phyloP scores from a whole-genome alignment of 75 land plant species.

The Pseudotsuga menziesii region DNA sequence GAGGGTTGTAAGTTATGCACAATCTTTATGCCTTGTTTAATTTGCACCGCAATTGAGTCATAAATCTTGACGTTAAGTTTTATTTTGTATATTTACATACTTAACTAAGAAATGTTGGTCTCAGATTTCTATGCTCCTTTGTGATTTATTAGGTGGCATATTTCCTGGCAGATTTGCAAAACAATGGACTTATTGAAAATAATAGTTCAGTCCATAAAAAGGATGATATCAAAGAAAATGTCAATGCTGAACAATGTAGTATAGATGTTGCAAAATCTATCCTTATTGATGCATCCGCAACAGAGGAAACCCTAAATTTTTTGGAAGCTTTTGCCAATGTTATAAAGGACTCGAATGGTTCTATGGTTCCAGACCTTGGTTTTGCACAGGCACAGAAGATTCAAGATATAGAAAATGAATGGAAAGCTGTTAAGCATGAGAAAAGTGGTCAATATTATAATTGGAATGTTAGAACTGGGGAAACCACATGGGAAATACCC shows the following conservation, averaged over 20 bases:
- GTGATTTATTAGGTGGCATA: slow-evolving; percentile 28
- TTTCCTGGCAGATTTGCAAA: slow-evolving; percentile 37
- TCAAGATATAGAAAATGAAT: no score
- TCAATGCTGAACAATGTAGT: neutral
- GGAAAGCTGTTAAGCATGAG: no score
- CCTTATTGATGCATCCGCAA: slow-evolving; percentile 5
- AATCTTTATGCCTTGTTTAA: neutral
- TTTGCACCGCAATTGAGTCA: neutral
- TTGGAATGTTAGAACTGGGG: no score
- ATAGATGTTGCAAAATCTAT: neutral
- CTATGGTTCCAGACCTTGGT: no score
- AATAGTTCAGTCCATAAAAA: neutral
- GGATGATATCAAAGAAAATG: neutral
- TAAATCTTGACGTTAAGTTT: neutral
- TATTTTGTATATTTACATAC: neutral
- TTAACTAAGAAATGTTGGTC: neutral
- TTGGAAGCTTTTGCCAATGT: neutral
- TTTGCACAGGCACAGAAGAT: no score
- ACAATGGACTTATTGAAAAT: slow-evolving; percentile 20
- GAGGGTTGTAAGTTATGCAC: neutral
- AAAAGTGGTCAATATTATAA: no score
- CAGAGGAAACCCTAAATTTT: slow-evolving; percentile 5
- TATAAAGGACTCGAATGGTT: no score
- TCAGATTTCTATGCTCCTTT: neutral
- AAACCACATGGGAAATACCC: no score